Evolutionary conservation across 345 rosid species (phyloP).

Genomic region (Ricinus communis): DNA sequence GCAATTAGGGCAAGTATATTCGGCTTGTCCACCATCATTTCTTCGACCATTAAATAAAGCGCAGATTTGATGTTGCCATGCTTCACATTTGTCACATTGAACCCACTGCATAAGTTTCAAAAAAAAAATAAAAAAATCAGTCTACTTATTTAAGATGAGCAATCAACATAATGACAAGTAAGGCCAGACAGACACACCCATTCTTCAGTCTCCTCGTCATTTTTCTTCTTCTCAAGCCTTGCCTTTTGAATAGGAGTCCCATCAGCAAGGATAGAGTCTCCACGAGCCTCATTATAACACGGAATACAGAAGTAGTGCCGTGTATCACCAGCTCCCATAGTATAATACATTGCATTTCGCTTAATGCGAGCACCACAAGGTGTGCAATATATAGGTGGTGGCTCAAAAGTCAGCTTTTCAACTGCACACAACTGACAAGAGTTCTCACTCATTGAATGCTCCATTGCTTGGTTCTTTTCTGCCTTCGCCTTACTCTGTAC

Average conservation of each 20-base stretch:
- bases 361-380: slow-evolving; percentile 97
- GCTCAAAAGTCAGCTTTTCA: slow-evolving; percentile 97
- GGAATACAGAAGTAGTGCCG: slow-evolving; percentile 92
- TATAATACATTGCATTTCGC: slow-evolving; percentile 95
- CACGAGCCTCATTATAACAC: slow-evolving; percentile 95
- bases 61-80: slow-evolving; percentile 99
- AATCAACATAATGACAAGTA: slow-evolving; percentile 12
- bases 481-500: slow-evolving; percentile 92
- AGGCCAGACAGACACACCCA: slow-evolving; percentile 53
- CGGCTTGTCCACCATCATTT: slow-evolving; percentile 99
- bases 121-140: slow-evolving; percentile 22
- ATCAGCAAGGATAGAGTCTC: slow-evolving; percentile 71
- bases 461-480: slow-evolving; percentile 97
- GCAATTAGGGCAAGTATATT: slow-evolving; percentile 98
- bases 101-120: slow-evolving; percentile 77
- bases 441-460: slow-evolving; percentile 94
- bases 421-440: slow-evolving; percentile 99
- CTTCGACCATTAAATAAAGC: slow-evolving; percentile 96
- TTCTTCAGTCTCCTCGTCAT: slow-evolving; percentile 99
- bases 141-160: slow-evolving; percentile 14
- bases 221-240: slow-evolving; percentile 94
- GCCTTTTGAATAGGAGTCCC: slow-evolving; percentile 64
- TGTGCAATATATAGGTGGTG: slow-evolving; percentile 94
- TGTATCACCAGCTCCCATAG: slow-evolving; percentile 85
- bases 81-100: slow-evolving; percentile 99